Conservation (phyloP, 2,329 filamentous ascomycete species). For the Clonostachys sp. region DNA sequence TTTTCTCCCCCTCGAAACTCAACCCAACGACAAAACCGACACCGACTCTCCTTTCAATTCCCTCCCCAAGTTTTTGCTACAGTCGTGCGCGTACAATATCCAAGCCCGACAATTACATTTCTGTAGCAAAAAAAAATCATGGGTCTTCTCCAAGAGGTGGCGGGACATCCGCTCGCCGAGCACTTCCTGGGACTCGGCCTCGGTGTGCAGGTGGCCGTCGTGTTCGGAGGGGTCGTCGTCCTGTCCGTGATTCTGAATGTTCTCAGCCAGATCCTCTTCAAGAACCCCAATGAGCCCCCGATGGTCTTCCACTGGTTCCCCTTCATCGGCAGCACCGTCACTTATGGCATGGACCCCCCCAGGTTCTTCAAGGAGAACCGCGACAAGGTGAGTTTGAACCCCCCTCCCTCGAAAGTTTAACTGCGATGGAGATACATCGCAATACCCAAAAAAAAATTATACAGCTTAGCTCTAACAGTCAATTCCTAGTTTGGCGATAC, state of each 20-base stretch:
- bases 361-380: conserved; percentile 75
- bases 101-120: no score
- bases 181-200: conserved; percentile 42
- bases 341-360: conserved; percentile 92
- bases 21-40: no score
- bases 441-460: not conserved
- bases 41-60: no score
- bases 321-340: conserved; percentile 84
- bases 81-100: no score
- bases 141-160: conserved; percentile 50
- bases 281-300: conserved; percentile 76
- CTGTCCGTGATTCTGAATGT: conserved; percentile 73
- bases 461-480: not conserved
- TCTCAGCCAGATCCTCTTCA: conserved; percentile 71
- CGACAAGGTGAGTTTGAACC: conserved; percentile 57
- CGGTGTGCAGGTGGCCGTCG: conserved; percentile 40
- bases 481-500: conserved; percentile 70
- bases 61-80: no score
- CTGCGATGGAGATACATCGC: not conserved
- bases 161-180: conserved; percentile 42
- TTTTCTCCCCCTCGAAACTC: no score
- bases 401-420: not conserved
- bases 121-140: conserved; percentile 26
- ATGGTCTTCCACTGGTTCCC: conserved; percentile 80
- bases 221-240: conserved; percentile 36